These are phyloP conservation scores for Talaromyces thailandensis DNA, from an alignment of 495 filamentous ascomycete genomes.

Conservation along the genomic window DNA sequence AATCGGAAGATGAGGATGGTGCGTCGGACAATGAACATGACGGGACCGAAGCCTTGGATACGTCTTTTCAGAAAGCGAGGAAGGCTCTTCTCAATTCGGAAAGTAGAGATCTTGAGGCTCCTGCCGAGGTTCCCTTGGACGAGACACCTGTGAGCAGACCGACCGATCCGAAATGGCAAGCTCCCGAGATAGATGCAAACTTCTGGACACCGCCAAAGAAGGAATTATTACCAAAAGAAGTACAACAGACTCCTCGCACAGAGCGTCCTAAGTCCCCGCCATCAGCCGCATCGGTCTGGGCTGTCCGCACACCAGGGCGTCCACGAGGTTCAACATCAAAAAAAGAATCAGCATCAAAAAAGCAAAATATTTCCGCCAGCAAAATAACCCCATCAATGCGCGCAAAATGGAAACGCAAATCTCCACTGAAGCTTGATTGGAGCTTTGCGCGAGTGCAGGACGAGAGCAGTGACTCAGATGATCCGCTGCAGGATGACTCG, in stretches of 20 bases:
- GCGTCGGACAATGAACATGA: not conserved
- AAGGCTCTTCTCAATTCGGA: not conserved
- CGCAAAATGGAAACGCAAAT: constrained; percentile 17
- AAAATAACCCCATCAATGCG: not conserved
- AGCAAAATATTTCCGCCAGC: not conserved
- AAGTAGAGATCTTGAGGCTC: not conserved
- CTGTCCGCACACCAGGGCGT: constrained; percentile 14
- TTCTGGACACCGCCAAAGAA: constrained; percentile 27
- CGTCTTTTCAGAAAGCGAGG: not conserved
- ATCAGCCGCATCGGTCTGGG: constrained; percentile 31
- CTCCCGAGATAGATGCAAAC: constrained; percentile 26
- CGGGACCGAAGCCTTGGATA: not conserved
- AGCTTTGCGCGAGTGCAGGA: constrained; percentile 26
- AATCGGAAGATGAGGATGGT: constrained; percentile 7
- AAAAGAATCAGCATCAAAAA: not conserved
- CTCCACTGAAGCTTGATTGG: constrained; percentile 32
- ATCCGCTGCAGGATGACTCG: constrained; percentile 33
- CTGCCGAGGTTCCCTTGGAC: not conserved
- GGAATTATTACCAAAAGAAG: constrained; percentile 12
- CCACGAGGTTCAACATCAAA: not conserved
- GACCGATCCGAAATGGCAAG: constrained; percentile 27
- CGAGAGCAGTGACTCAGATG: constrained; percentile 36
- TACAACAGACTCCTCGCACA: constrained; percentile 7
- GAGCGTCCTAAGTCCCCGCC: constrained; percentile 26
- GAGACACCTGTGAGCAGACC: constrained; percentile 5